A percentile compares a stretch with the other conserved stretches of the same genome.
These are phyloP conservation scores for Carex kokanica DNA, from an alignment of 176 grass and related monocot species.

Conservation along the genomic window DNA sequence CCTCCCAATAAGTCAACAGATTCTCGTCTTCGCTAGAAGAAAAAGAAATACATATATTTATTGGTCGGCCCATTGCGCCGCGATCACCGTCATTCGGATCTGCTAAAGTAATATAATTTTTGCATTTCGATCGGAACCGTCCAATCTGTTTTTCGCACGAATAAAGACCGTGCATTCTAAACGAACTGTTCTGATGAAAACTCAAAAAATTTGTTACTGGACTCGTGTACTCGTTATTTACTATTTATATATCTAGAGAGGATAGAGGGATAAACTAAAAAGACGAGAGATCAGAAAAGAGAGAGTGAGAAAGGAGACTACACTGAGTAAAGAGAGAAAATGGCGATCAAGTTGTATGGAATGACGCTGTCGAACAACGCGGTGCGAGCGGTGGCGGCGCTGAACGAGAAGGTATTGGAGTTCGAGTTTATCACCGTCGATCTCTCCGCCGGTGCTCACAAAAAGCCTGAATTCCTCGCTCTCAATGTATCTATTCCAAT, in stretches of 20 bases:
- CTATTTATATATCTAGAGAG: background rate
- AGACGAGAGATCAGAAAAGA: background rate
- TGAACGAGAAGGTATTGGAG: constrained; percentile 72
- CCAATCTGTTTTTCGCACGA: too few relatives aligned
- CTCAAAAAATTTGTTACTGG: too few relatives aligned
- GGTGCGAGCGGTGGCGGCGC: constrained; percentile 38
- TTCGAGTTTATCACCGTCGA: constrained; percentile 74
- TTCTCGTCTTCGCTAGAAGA: background rate
- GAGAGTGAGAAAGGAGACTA: background rate
- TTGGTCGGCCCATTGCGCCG: background rate
- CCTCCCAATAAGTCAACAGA: background rate
- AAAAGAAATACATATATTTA: background rate
- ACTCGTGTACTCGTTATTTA: background rate
- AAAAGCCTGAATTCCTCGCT: constrained; percentile 71
- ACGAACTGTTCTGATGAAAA: too few relatives aligned
- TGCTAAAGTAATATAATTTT: too few relatives aligned
- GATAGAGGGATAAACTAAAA: background rate
- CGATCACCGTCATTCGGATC: background rate
- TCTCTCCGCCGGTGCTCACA: constrained; percentile 63
- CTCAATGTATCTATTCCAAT: constrained; percentile 38
- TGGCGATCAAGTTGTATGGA: constrained; percentile 59
- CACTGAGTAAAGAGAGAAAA: constrained; percentile 17
- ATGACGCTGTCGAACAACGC: constrained; percentile 52
- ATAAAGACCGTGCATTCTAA: too few relatives aligned
- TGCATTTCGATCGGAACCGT: too few relatives aligned